Evolutionary conservation across 1,139 yeast species (phyloP), one percentile per base, ranked within the genome.

Genomic region (Kodamaea ohmeri): DNA sequence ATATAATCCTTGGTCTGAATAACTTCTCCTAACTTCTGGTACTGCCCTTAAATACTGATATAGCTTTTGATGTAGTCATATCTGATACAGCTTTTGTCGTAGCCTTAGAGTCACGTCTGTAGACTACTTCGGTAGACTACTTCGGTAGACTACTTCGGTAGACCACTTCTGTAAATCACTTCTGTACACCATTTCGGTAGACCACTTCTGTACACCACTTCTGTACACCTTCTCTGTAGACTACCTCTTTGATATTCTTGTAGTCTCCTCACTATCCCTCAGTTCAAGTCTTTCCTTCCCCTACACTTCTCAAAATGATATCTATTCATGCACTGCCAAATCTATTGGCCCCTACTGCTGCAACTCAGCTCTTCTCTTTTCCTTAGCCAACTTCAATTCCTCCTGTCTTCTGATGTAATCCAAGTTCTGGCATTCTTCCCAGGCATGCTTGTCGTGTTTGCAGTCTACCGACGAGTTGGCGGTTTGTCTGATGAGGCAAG

Each of bases 371-470:
- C 49, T 47, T 50, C 51, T 45, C 47, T 66, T 58, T 38, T 64
- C 73, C 61, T 78, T 80, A 49, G 72, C 66, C 41, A 72, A 74
- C 52, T 78, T 76, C 60, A 84, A 71, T 63, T 83, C 90, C 59
- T 79, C 73, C 46, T 83, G 86, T 65, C 95, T 78, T 68, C 94
- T 79, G 58, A 80, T 76, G 68, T 83, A 86, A 59, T 86, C 95
- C 62, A 82, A 66, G 63, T 83, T 84, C 62, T 86, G 86, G 63
- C 95, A 86, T 56, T 84, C 86, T 64, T 86, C 95, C 73, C 90
- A 87, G 32, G 79, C 77, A 52, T 86, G 95, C 61, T 89, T 79
- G 64, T 83, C 89, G 49, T 82, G 84, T 46, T 76, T 73, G 64
- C 96, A 87, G 55, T 78, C 80, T 38, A 70, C 71, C 7, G 70